Percentiles rank a stretch among this genome's conserved stretches.
Conservation (phyloP, 345 rosid species). For the Populus nigra region DNA sequence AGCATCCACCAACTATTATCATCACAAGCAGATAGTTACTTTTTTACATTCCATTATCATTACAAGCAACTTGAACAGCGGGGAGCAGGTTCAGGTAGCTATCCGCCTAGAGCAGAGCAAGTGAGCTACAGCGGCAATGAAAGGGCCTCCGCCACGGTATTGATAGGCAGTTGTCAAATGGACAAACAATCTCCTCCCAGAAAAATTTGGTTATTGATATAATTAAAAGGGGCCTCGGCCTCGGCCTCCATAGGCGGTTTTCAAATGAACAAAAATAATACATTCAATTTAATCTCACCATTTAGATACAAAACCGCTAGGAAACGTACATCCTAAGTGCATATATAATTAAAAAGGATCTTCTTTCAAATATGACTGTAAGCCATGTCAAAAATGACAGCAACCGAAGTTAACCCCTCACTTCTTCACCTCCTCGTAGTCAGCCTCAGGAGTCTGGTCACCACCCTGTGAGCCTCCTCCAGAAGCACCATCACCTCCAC, state of each 20-base stretch:
- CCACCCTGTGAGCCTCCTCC: conserved; percentile 25
- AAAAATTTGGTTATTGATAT: conserved; percentile 12
- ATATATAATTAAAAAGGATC: background rate
- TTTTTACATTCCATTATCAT: no score
- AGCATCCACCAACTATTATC: no score
- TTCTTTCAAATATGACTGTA: background rate
- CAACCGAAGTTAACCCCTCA: background rate
- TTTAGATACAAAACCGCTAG: conserved; percentile 20
- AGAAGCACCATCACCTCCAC: conserved; percentile 18
- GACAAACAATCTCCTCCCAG: background rate
- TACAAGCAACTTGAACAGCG: no score
- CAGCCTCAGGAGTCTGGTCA: conserved; percentile 35
- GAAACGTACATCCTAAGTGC: conserved; percentile 1
- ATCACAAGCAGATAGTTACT: no score
- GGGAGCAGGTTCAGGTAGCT: no score
- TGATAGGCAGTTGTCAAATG: background rate
- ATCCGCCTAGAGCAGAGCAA: no score
- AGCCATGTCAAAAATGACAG: background rate
- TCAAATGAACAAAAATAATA: conserved; percentile 8
- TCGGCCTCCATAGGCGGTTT: conserved; percentile 1
- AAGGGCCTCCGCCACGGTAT: no score
- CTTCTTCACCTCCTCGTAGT: conserved; percentile 39
- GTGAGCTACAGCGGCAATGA: no score
- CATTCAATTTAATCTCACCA: background rate
- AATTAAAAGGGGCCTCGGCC: background rate